Base-by-base conservation (phyloP, 768 basidiomycete genomes). In the Polyporus arcularius region DNA sequence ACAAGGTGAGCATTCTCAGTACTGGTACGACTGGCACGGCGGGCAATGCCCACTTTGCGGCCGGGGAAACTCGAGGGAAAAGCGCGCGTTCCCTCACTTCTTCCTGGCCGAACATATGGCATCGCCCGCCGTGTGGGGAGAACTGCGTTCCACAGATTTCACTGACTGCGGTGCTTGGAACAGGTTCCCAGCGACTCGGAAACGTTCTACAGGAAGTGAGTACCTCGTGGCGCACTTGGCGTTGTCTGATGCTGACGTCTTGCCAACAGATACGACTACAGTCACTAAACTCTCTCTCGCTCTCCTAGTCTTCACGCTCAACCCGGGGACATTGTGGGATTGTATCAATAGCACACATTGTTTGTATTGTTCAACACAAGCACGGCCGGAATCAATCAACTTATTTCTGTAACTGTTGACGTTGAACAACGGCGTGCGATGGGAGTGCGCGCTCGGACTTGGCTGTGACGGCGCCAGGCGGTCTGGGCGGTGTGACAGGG, bases 121-220 rank as follows among this genome's bases (percentile, higher is more conserved):
- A 26, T 26, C 2, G 21, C 21, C 21, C 1, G 21, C 21, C 21
- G 21, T 26, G 21, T 26, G 21, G 16, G n/a, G 50, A 26, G 21
- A 7, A 46, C 35, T 30, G 56, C 31, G 18, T 32, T 15, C 32
- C n/a, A 18, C 28, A 21, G 12, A 47, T 38, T 53, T 14, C 45
- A 9, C n/a, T 64, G 50, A 60, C 43, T 18, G 21, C 28, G 12
- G 16, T 45, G 0, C 55, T 65, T 55, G 35, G 40, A 43, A 61
- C 66, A 89, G 86, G 74, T 85, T 30, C 87, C 91, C 16, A 81
- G 84, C 7, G 88, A 94, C 68, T 90, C 89, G 8, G 94, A 95
- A 72, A 83, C 80, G 1, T 96, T 96, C 70, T 96, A 94, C 72
- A 85, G 77, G 68, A 93, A 92, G 93, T 92, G 65, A 54, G 87